Conservation (phyloP, 495 filamentous ascomycete genomes). For the Penicillium crystallinum region DNA sequence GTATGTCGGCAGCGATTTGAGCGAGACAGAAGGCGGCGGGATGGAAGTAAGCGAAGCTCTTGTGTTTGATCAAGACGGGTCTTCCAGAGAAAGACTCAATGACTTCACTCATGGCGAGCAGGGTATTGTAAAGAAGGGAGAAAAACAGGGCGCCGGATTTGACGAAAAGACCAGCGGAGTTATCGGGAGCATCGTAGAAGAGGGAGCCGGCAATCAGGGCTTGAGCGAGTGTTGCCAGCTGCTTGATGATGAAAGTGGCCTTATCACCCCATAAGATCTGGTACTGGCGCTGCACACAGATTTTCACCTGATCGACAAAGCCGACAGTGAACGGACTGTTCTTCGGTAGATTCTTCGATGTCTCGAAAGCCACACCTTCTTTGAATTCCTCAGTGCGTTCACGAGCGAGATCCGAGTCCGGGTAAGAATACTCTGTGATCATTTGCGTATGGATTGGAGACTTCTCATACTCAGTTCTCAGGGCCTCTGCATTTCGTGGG, state of each 20-base stretch:
- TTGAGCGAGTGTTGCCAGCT: slow-evolving; percentile 38
- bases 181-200: slow-evolving; percentile 36
- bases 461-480: slow-evolving; percentile 37
- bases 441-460: slow-evolving; percentile 32
- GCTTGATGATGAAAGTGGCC: slow-evolving; percentile 56
- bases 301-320: slow-evolving; percentile 53
- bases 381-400: slow-evolving; percentile 46
- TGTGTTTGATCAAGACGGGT: slow-evolving; percentile 72
- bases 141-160: slow-evolving; percentile 63
- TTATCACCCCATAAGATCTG: slow-evolving; percentile 59
- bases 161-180: slow-evolving; percentile 43
- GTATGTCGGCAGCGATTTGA: slow-evolving; percentile 64
- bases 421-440: slow-evolving; percentile 47
- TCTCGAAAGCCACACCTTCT: slow-evolving; percentile 40
- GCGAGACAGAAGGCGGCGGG: slow-evolving; percentile 69
- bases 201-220: slow-evolving; percentile 40
- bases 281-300: slow-evolving; percentile 49
- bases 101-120: slow-evolving; percentile 67
- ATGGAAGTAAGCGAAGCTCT: slow-evolving; percentile 68
- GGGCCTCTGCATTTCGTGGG: slow-evolving; percentile 40
- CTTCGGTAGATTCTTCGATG: slow-evolving; percentile 31
- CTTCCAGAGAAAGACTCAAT: slow-evolving; percentile 63
- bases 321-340: slow-evolving; percentile 53
- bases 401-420: slow-evolving; percentile 36
- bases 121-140: slow-evolving; percentile 65